Conservation (phyloP, 2,329 filamentous ascomycete genomes). For the Epichloe amarillans region DNA sequence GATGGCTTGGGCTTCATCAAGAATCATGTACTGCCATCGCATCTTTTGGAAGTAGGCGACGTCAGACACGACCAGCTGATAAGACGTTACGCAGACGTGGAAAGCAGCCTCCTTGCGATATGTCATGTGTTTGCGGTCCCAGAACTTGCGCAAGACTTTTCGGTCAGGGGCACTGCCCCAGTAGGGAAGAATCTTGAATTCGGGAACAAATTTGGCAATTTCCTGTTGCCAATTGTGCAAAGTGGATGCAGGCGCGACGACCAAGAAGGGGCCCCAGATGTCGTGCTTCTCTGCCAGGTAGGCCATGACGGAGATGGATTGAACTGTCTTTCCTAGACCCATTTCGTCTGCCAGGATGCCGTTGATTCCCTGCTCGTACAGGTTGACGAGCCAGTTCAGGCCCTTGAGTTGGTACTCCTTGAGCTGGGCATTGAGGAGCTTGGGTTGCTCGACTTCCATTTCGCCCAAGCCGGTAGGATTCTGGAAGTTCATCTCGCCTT, state of each 20-base stretch:
- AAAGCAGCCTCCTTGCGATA: slow-evolving; percentile 90
- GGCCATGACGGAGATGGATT: slow-evolving; percentile 98
- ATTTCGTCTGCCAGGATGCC: slow-evolving; percentile 98
- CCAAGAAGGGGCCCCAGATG: slow-evolving; percentile 94
- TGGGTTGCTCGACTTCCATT: slow-evolving; percentile 87
- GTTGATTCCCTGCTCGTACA: slow-evolving; percentile 99
- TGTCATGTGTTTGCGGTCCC: slow-evolving; percentile 94
- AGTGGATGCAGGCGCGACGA: slow-evolving; percentile 91
- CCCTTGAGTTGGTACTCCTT: slow-evolving; percentile 99
- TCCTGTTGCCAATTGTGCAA: slow-evolving; percentile 99
- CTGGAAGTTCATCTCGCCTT: slow-evolving; percentile 99
- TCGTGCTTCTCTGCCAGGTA: slow-evolving; percentile 95
- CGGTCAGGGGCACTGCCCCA: slow-evolving; percentile 92
- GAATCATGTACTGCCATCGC: slow-evolving; percentile 99
- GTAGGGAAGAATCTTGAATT: slow-evolving; percentile 90
- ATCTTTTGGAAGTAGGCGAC: slow-evolving; percentile 98
- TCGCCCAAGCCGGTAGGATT: slow-evolving; percentile 92
- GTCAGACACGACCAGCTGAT: slow-evolving; percentile 92
- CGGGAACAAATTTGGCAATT: slow-evolving; percentile 86
- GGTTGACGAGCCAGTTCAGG: slow-evolving; percentile 96
- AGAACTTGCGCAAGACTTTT: slow-evolving; percentile 95
- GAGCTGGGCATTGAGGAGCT: slow-evolving; percentile 81
- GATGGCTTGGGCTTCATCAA: slow-evolving; percentile 97
- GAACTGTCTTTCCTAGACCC: slow-evolving; percentile 97
- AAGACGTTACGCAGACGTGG: slow-evolving; percentile 92